Evolutionary conservation across 2,329 filamentous ascomycete species (phyloP).

Genomic region (Chaetothyriales sp.): DNA sequence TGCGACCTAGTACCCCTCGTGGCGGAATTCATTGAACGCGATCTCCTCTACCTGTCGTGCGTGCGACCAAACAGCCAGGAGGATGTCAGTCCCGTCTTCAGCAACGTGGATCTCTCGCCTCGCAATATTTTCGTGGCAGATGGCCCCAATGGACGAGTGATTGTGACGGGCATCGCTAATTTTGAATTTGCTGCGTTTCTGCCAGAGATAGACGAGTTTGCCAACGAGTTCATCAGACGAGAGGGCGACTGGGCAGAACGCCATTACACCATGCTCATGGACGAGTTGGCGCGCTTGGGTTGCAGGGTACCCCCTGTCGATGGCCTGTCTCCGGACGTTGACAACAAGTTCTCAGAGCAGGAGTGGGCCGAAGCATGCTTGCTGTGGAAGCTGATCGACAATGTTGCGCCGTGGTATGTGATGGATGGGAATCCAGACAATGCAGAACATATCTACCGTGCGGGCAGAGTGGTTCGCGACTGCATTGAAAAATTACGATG

Average conservation of each 20-base stretch:
- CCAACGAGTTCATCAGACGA: constrained; percentile 8
- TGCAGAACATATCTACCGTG: not conserved
- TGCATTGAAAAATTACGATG: not conserved
- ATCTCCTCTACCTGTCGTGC: constrained; percentile 8
- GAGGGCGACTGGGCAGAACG: constrained; percentile 11
- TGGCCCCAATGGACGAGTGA: not conserved
- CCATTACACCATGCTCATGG: constrained; percentile 7
- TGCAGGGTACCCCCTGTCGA: constrained; percentile 5
- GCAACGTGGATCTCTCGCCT: constrained; percentile 18
- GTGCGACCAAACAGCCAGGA: not conserved
- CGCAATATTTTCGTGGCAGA: constrained; percentile 20
- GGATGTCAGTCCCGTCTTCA: constrained; percentile 14
- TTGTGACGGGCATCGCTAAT: constrained; percentile 20
- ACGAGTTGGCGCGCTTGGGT: constrained; percentile 4
- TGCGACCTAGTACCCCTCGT: not conserved
- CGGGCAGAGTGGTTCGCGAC: not conserved
- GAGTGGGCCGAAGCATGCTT: constrained; percentile 9
- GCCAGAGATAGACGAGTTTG: constrained; percentile 21
- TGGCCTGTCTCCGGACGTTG: constrained; percentile 2
- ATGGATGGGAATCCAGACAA: constrained; percentile 2
- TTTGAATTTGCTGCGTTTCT: constrained; percentile 23
- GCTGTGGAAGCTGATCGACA: constrained; percentile 8
- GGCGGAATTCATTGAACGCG: constrained; percentile 6
- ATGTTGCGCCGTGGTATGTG: constrained; percentile 13
- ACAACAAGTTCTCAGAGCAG: constrained; percentile 6